phyloP scores from a whole-genome alignment of 1,139 yeast species.

The Magnusiomyces paraingens region DNA sequence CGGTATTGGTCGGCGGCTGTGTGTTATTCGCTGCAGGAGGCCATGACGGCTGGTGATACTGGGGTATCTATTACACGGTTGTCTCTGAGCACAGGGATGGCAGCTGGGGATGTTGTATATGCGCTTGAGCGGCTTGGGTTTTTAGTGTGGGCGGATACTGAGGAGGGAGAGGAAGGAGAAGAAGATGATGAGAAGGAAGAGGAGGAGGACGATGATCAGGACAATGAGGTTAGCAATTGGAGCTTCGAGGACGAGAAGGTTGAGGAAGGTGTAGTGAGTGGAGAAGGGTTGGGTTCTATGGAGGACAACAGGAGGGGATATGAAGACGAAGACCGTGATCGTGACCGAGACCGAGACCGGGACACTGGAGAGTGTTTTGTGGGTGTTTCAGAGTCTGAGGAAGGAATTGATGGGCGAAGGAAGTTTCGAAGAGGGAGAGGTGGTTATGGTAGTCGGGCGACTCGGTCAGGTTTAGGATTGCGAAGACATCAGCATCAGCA shows the following conservation, averaged over 20 bases:
- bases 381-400: too few relatives aligned
- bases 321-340: too few relatives aligned
- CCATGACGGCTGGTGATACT: constrained; percentile 22
- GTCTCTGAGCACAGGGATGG: constrained; percentile 75
- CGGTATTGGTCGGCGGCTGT: constrained; percentile 77
- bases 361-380: too few relatives aligned
- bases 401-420: too few relatives aligned
- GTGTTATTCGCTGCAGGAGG: constrained; percentile 42
- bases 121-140: constrained; percentile 75
- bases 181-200: neutral
- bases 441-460: too few relatives aligned
- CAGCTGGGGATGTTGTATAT: constrained; percentile 69
- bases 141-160: constrained; percentile 35
- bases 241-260: neutral
- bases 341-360: too few relatives aligned
- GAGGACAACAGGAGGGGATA: too few relatives aligned
- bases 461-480: too few relatives aligned
- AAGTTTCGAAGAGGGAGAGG: too few relatives aligned
- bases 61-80: constrained; percentile 51
- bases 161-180: neutral
- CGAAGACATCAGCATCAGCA: too few relatives aligned
- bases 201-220: neutral
- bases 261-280: neutral
- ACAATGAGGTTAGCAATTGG: neutral
- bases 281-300: too few relatives aligned